Percentiles rank a stretch among this genome's conserved stretches.
phyloP scores from a whole-genome alignment of 768 basidiomycete species.

The Chiua virens region DNA sequence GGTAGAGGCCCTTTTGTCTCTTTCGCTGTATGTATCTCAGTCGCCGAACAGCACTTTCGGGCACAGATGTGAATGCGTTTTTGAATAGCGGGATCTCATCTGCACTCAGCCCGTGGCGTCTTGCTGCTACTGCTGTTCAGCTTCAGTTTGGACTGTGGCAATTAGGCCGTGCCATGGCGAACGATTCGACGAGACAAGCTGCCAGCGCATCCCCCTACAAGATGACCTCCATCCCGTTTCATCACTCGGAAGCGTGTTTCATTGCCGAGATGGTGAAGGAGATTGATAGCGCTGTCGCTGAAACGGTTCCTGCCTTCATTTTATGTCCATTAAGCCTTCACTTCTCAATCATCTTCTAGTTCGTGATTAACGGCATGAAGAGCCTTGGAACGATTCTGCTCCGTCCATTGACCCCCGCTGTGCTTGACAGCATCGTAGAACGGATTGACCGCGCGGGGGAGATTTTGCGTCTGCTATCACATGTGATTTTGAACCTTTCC shows the following conservation, averaged over 20 bases:
- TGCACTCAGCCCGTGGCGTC: conserved; percentile 79
- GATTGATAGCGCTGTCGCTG: conserved; percentile 62
- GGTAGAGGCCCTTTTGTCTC: conserved; percentile 40
- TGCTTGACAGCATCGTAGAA: conserved; percentile 33
- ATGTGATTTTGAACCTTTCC: conserved; percentile 67
- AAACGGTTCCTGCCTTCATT: conserved; percentile 47
- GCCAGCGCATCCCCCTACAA: conserved; percentile 67
- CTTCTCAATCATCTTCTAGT: conserved; percentile 38
- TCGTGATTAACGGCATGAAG: conserved; percentile 72
- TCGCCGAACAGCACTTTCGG: conserved; percentile 6
- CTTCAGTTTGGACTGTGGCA: conserved; percentile 76
- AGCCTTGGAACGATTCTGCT: conserved; percentile 59
- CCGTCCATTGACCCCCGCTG: conserved; percentile 28
- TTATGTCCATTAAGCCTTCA: not conserved
- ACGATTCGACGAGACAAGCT: conserved; percentile 47
- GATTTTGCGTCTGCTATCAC: conserved; percentile 65
- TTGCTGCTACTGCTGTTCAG: conserved; percentile 78
- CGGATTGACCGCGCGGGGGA: conserved; percentile 60
- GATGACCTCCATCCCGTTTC: conserved; percentile 66
- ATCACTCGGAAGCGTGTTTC: conserved; percentile 75
- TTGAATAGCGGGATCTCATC: conserved; percentile 64
- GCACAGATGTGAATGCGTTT: conserved; percentile 46
- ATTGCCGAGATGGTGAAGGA: conserved; percentile 81
- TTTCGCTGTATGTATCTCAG: too few species aligned
- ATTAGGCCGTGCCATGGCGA: conserved; percentile 64